A percentile compares a stretch with the other conserved stretches of the same genome.
These are phyloP conservation scores for Plasmodium adleri DNA, from an alignment of 169 alveolate genomes.

Conservation along the genomic window DNA sequence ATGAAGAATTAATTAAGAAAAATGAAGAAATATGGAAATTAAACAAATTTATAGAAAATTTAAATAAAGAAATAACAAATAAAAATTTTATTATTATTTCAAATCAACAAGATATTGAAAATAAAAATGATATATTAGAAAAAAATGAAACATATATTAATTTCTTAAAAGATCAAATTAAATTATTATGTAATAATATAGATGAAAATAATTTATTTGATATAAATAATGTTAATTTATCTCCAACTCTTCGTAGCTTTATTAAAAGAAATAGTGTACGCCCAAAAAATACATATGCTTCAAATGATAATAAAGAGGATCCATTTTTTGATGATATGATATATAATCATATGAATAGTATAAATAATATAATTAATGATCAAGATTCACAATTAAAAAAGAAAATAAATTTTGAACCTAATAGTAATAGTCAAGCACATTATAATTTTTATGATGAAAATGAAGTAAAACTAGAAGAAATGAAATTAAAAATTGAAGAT, in stretches of 20 bases:
- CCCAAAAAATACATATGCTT: slow-evolving; percentile 5
- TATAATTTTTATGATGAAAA: slow-evolving; percentile 72
- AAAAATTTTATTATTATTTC: slow-evolving; percentile 44
- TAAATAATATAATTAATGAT: slow-evolving; percentile 11
- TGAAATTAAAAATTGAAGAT: slow-evolving; percentile 62
- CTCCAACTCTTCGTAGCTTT: slow-evolving; percentile 67
- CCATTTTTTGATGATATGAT: slow-evolving; percentile 1
- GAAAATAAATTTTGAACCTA: slow-evolving; percentile 26
- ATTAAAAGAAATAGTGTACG: slow-evolving; percentile 54
- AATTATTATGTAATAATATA: slow-evolving; percentile 60
- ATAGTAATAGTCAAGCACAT: slow-evolving; percentile 8
- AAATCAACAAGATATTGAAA: slow-evolving; percentile 62
- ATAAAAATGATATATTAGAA: slow-evolving; percentile 59
- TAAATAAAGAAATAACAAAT: slow-evolving; percentile 68
- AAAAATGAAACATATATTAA: slow-evolving; percentile 47
- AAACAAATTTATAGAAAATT: slow-evolving; percentile 62
- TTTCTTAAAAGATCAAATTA: slow-evolving; percentile 60
- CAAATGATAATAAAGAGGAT: neutral
- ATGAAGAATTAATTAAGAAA: slow-evolving; percentile 60
- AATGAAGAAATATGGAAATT: slow-evolving; percentile 75
- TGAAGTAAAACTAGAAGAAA: slow-evolving; percentile 70
- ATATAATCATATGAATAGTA: neutral
- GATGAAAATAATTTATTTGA: slow-evolving; percentile 61
- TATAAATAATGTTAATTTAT: slow-evolving; percentile 55
- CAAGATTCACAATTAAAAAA: slow-evolving; percentile 7